These are phyloP conservation scores for Plasmopara halstedii DNA, from an alignment of 352 stramenopile species.

Conservation along the genomic window DNA sequence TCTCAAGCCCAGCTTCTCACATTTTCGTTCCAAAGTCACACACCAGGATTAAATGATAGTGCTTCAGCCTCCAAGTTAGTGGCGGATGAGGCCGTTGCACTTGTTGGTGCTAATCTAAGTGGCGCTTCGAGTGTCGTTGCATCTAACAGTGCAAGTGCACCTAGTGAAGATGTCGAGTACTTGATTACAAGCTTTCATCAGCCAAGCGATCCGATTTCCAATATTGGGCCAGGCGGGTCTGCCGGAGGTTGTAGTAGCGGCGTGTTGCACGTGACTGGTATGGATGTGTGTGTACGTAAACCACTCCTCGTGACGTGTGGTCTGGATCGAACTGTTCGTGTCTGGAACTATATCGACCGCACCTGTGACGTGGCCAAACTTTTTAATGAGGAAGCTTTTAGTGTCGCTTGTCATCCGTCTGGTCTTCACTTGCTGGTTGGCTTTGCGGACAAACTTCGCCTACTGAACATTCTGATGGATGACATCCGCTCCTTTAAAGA, in stretches of 20 bases:
- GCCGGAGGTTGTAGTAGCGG: constrained; percentile 17
- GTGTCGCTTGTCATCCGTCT: constrained; percentile 85
- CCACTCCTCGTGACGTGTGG: constrained; percentile 86
- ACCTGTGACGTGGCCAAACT: constrained; percentile 79
- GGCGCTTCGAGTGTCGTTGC: not conserved
- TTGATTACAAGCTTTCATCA: constrained; percentile 69
- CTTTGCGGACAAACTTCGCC: constrained; percentile 86
- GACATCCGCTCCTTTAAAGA: constrained; percentile 84
- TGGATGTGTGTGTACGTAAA: constrained; percentile 91
- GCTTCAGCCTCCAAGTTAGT: constrained; percentile 3
- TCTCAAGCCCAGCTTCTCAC: constrained; percentile 58
- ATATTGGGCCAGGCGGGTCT: not conserved
- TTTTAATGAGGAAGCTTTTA: constrained; percentile 87
- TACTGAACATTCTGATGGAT: constrained; percentile 91
- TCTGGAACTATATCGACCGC: constrained; percentile 93
- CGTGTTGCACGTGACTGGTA: constrained; percentile 62
- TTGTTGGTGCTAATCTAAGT: not conserved
- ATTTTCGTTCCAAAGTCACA: constrained; percentile 63
- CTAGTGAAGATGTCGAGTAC: constrained; percentile 63
- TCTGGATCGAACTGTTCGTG: constrained; percentile 80
- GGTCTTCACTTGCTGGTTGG: constrained; percentile 86
- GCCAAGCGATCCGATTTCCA: constrained; percentile 30
- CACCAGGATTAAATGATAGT: constrained; percentile 9
- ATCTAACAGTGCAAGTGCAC: constrained; percentile 12
- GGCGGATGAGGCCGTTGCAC: constrained; percentile 10